Percentiles rank a stretch among this genome's conserved stretches.
These are phyloP conservation scores for Musa itinerans DNA, from an alignment of 176 grass and related monocot species.

Conservation along the genomic window DNA sequence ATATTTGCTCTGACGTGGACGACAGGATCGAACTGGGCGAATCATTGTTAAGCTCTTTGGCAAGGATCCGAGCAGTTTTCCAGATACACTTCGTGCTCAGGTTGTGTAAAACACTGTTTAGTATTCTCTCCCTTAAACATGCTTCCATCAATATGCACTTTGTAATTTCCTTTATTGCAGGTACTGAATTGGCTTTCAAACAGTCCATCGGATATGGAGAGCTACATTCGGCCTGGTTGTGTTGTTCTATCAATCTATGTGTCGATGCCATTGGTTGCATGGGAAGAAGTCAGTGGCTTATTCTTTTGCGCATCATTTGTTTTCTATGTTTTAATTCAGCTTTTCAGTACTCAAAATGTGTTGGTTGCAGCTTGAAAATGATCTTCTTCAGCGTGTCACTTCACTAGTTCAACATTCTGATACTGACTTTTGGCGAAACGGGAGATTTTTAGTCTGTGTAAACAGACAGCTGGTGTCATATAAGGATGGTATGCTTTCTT, in stretches of 20 bases:
- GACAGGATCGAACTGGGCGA: constrained; percentile 52
- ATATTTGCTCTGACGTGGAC: background rate
- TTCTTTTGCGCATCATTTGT: background rate
- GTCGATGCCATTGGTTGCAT: constrained; percentile 14
- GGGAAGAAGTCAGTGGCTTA: constrained; percentile 35
- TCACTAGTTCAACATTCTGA: constrained; percentile 47
- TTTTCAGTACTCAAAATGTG: too few species aligned
- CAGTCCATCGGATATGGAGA: constrained; percentile 11
- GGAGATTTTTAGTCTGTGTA: constrained; percentile 84
- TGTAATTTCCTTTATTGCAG: background rate
- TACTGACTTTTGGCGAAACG: constrained; percentile 81
- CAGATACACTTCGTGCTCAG: constrained; percentile 2
- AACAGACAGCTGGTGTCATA: constrained; percentile 67
- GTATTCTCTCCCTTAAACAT: background rate
- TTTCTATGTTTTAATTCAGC: background rate
- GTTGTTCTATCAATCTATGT: constrained; percentile 11
- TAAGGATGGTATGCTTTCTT: constrained; percentile 57
- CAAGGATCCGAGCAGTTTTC: constrained; percentile 15
- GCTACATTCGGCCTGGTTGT: constrained; percentile 17
- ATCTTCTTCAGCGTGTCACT: constrained; percentile 59
- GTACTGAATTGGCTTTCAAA: constrained; percentile 14
- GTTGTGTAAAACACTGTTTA: background rate
- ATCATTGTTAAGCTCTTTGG: constrained; percentile 15
- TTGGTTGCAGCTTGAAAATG: constrained; percentile 63
- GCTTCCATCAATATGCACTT: background rate